Conservation (phyloP, 306 rosid species). For the Glycine latifolia region DNA sequence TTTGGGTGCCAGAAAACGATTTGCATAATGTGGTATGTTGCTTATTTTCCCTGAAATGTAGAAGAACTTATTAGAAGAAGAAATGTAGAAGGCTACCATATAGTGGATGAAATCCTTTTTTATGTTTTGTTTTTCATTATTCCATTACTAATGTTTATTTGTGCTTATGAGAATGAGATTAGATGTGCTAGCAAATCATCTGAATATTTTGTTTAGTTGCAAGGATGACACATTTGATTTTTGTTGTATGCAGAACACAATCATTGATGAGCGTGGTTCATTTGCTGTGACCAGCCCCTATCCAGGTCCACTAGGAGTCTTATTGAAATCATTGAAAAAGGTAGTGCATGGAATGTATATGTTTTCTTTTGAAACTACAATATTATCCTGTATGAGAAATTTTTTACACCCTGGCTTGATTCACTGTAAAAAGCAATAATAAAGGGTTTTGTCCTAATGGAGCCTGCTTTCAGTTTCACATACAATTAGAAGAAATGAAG, state of each 20-base stretch:
- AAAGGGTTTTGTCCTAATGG: slow-evolving; percentile 39
- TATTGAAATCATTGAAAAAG: slow-evolving; percentile 71
- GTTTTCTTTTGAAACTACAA: slow-evolving; percentile 28
- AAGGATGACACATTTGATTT: slow-evolving; percentile 31
- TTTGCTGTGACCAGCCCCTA: slow-evolving; percentile 82
- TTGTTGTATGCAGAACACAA: slow-evolving; percentile 67
- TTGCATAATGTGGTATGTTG: slow-evolving; percentile 82
- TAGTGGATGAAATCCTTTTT: background rate
- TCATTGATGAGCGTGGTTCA: slow-evolving; percentile 93
- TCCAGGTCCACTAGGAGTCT: slow-evolving; percentile 71
- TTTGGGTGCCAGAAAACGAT: slow-evolving; percentile 88
- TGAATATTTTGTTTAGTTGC: slow-evolving; percentile 8
- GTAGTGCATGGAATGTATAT: slow-evolving; percentile 46
- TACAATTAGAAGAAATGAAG: slow-evolving; percentile 37
- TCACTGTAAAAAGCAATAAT: background rate
- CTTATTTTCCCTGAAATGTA: background rate
- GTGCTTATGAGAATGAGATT: slow-evolving; percentile 6
- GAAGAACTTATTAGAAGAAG: slow-evolving; percentile 15
- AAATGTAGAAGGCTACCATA: slow-evolving; percentile 1
- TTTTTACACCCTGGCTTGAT: slow-evolving; percentile 1
- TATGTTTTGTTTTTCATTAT: background rate
- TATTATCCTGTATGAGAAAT: slow-evolving; percentile 17
- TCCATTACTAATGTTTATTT: background rate
- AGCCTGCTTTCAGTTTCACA: slow-evolving; percentile 29
- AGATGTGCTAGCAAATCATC: slow-evolving; percentile 19